Percentiles rank a stretch among this genome's conserved stretches.
These are phyloP conservation scores for Jaminaea rosea DNA, from an alignment of 1,284 basidiomycete species.

Conservation along the genomic window DNA sequence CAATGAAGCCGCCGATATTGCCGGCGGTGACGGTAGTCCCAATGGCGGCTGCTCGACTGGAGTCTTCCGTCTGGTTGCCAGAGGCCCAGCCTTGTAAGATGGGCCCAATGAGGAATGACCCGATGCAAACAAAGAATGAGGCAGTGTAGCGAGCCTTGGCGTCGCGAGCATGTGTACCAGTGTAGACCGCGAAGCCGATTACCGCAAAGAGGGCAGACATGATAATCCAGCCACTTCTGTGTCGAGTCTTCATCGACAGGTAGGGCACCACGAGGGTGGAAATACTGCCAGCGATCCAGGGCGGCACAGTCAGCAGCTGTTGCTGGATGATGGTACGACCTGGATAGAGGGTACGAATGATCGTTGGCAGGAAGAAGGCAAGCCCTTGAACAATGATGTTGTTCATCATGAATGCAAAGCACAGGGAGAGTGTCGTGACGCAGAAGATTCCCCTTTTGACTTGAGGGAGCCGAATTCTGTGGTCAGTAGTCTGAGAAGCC, in stretches of 20 bases:
- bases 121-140: conserved; percentile 36
- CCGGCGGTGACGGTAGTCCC: conserved; percentile 37
- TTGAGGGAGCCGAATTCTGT: not conserved
- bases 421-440: conserved; percentile 21
- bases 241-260: conserved; percentile 40
- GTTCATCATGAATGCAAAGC: conserved; percentile 47
- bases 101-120: conserved; percentile 41
- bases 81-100: conserved; percentile 27
- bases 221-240: conserved; percentile 35
- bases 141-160: conserved; percentile 33
- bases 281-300: conserved; percentile 41
- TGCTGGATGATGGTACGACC: conserved; percentile 34
- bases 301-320: conserved; percentile 48
- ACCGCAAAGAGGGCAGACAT: conserved; percentile 37
- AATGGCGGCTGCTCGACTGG: conserved; percentile 33
- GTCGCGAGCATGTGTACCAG: no score
- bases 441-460: conserved; percentile 22
- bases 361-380: conserved; percentile 46
- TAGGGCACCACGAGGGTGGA: conserved; percentile 32
- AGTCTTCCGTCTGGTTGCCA: no score
- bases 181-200: conserved; percentile 40
- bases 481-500: no score
- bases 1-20: conserved; percentile 40
- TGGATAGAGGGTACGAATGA: conserved; percentile 48
- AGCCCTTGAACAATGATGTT: conserved; percentile 47